Evolutionary conservation across 225 moss, liverwort and hornwort genomes (phyloP).

Genomic region (Sphagnum tenellum): DNA sequence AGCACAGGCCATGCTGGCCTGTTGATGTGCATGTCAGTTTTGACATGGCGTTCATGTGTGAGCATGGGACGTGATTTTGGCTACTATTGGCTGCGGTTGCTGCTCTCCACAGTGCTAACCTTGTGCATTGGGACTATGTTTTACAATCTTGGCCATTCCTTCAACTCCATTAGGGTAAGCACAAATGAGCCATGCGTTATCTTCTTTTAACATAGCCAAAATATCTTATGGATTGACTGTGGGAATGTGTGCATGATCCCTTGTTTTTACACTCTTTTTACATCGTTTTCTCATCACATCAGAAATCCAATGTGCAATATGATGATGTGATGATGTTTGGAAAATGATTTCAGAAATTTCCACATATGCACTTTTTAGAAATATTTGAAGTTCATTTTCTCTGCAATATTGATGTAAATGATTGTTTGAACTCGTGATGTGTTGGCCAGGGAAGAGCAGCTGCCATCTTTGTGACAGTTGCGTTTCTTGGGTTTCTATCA

Average conservation of each 20-base stretch:
- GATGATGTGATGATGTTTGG: too few species aligned
- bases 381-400: too few species aligned
- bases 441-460: constrained; percentile 19
- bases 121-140: constrained; percentile 36
- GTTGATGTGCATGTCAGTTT: constrained; percentile 22
- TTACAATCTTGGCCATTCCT: constrained; percentile 26
- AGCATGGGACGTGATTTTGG: constrained; percentile 42
- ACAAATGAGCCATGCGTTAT: too few species aligned
- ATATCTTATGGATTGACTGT: too few species aligned
- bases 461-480: constrained; percentile 21
- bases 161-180: constrained; percentile 23
- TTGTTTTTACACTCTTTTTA: too few species aligned
- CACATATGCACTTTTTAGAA: too few species aligned
- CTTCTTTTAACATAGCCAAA: too few species aligned
- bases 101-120: constrained; percentile 24
- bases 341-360: too few species aligned
- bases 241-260: too few species aligned
- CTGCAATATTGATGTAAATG: neutral
- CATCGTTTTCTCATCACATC: too few species aligned
- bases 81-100: constrained; percentile 42
- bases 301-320: too few species aligned
- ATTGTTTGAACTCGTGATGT: neutral
- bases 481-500: constrained; percentile 21
- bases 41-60: constrained; percentile 41
- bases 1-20: constrained; percentile 11